Conservation (phyloP, 495 filamentous ascomycete species). For the Ascobolus immersus region DNA sequence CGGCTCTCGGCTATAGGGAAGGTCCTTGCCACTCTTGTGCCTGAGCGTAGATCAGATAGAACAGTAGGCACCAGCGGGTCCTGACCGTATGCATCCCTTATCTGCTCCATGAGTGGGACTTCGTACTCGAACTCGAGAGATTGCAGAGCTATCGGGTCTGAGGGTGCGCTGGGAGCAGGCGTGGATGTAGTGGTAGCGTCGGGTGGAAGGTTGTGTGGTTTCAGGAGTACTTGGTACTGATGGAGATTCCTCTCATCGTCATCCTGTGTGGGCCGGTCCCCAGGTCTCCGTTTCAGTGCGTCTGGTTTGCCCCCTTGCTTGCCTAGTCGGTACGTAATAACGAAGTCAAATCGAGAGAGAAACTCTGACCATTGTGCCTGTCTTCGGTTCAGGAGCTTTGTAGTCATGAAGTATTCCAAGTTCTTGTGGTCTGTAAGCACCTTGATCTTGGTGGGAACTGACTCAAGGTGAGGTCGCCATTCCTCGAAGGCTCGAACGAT, state of each 20-base stretch:
- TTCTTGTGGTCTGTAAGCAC: constrained; percentile 11
- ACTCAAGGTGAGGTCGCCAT: constrained; percentile 15
- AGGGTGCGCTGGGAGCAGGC: too few species aligned
- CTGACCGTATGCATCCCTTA: too few species aligned
- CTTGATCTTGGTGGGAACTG: constrained; percentile 1
- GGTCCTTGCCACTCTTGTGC: too few species aligned
- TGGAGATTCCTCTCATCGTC: too few species aligned
- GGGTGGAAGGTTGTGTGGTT: too few species aligned
- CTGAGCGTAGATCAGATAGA: too few species aligned
- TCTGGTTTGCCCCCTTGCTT: not conserved
- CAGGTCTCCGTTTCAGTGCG: not conserved
- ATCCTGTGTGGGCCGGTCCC: not conserved
- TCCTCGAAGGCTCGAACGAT: constrained; percentile 11
- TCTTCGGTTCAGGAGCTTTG: not conserved
- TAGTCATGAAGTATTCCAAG: constrained; percentile 12
- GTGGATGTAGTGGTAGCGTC: too few species aligned
- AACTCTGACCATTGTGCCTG: constrained; percentile 3
- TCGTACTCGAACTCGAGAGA: too few species aligned
- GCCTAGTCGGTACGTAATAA: constrained; percentile 4
- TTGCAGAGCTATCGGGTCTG: too few species aligned
- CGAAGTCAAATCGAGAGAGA: constrained; percentile 4
- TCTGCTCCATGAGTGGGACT: too few species aligned
- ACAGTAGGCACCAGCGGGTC: too few species aligned
- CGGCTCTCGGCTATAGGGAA: not conserved
- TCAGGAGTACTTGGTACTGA: too few species aligned